Evolutionary conservation across 306 rosid genomes (phyloP).

Genomic region (Medicago ruthenica): DNA sequence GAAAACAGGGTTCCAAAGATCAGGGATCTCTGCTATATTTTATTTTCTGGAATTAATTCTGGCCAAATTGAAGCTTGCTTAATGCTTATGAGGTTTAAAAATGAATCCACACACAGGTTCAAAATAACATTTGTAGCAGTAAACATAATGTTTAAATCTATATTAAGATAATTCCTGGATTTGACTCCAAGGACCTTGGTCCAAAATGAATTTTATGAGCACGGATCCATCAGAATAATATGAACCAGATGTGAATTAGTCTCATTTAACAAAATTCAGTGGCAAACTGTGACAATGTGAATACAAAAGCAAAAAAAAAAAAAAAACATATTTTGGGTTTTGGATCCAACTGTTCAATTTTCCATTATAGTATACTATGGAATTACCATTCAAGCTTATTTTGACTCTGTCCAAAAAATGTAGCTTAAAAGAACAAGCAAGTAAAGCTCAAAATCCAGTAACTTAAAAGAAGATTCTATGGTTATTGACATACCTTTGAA

Average conservation of each 20-base stretch:
- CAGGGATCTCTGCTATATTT: slow-evolving; percentile 15
- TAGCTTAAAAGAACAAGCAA: slow-evolving; percentile 32
- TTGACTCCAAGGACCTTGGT: background rate
- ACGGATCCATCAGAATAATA: background rate
- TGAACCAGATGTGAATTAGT: background rate
- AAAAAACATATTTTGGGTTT: background rate
- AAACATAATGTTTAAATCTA: no score
- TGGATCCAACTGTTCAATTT: background rate
- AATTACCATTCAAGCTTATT: background rate
- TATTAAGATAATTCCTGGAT: no score
- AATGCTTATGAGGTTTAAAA: slow-evolving; percentile 9
- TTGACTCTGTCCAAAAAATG: slow-evolving; percentile 4
- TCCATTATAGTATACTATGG: background rate
- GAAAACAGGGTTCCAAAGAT: slow-evolving; percentile 39
- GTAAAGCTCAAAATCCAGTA: slow-evolving; percentile 24
- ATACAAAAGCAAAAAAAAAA: background rate
- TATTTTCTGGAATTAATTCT: slow-evolving; percentile 15
- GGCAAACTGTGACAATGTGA: background rate
- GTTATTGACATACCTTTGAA: slow-evolving; percentile 50
- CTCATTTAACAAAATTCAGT: background rate
- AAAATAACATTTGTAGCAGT: no score
- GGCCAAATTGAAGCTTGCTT: slow-evolving; percentile 3
- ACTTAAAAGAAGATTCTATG: slow-evolving; percentile 3
- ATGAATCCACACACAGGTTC: background rate
- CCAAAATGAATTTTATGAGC: background rate